These are phyloP conservation scores for Stephania yunnanensis DNA, from an alignment of 164 flowering plant species.

Conservation along the genomic window DNA sequence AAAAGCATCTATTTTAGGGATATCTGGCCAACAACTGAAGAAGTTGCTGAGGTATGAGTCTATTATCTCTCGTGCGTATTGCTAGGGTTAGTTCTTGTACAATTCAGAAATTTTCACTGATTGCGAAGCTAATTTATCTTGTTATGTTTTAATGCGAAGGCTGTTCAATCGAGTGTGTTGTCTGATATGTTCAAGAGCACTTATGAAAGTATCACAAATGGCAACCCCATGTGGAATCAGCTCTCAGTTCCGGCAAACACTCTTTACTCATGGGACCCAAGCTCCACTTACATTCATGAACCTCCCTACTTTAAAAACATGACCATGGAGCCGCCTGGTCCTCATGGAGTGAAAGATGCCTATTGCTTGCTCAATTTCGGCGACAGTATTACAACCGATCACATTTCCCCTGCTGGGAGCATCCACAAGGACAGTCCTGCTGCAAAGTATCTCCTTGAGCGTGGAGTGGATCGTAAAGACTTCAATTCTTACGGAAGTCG, in stretches of 20 bases:
- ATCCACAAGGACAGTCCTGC: constrained; percentile 84
- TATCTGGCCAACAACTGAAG: constrained; percentile 62
- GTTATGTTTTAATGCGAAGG: constrained; percentile 30
- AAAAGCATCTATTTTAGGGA: constrained; percentile 48
- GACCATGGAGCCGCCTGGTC: constrained; percentile 83
- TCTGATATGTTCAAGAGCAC: constrained; percentile 75
- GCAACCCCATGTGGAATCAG: constrained; percentile 78
- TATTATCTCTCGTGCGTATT: not conserved
- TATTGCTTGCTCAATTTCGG: constrained; percentile 78
- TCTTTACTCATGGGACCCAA: constrained; percentile 70
- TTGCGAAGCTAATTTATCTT: constrained; percentile 1
- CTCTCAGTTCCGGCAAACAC: constrained; percentile 44
- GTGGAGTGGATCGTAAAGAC: constrained; percentile 64
- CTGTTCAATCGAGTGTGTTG: constrained; percentile 67
- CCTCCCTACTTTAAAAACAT: constrained; percentile 81
- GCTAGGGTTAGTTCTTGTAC: not conserved
- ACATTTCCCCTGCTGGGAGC: constrained; percentile 85
- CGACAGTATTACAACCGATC: constrained; percentile 88
- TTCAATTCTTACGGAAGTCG: constrained; percentile 88
- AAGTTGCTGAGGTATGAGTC: constrained; percentile 50
- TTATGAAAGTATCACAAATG: constrained; percentile 63
- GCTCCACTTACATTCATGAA: constrained; percentile 79
- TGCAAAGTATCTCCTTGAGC: constrained; percentile 65
- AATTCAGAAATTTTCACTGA: not conserved
- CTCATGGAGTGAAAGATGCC: constrained; percentile 76